Base-by-base conservation (phyloP, 2,329 filamentous ascomycete genomes). In the Arthrocladium fulminans region DNA sequence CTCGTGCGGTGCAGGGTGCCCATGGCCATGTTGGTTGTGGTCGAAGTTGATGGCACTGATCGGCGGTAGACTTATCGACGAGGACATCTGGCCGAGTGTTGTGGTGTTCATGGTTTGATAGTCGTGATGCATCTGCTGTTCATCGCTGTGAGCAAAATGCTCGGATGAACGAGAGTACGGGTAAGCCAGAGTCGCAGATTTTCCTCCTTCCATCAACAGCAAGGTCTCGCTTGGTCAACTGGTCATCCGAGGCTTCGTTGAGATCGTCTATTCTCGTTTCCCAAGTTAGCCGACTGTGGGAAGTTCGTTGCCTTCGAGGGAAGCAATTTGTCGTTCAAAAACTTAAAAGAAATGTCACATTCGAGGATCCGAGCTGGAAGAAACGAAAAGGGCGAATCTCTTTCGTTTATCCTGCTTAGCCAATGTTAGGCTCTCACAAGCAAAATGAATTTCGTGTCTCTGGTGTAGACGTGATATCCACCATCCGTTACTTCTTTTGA, bases 21-120 rank as follows among this genome's bases (percentile, higher is more conserved):
- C 48, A 12, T 22, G 29, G 17, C 24, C 32, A 22, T 27, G 24
- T 32, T 50, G 32, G n/a, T 56, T 54, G 17, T 52, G 35, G 37
- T 54, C 51, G 40, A 58, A 57, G 44, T 59, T 54, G 37, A 59
- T 59, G 44, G 54, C 56, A 50, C 55, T 57, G 51, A 59, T 57
- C 30, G 57, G 57, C 42, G 57, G 57, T 34, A 59, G 51, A 51
- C 57, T 59, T 39, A 59, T 59, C 9, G 56, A 49, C 23, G 52
- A 49, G 42, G 56, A 52, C 39, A 50, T 48, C 25, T 54, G 50
- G 40, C 55, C 53, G 10, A 57, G 38, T 23, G 53, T n/a, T n/a
- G n/a, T 51, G 50, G 53, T 51, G 22, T 50, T 53, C 38, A 49
- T 54, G 48, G 51, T 57, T 32, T 55, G 51, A 42, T 53, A 51